Conservation (phyloP, 1,284 basidiomycete species). For the Coniferiporia weirii region DNA sequence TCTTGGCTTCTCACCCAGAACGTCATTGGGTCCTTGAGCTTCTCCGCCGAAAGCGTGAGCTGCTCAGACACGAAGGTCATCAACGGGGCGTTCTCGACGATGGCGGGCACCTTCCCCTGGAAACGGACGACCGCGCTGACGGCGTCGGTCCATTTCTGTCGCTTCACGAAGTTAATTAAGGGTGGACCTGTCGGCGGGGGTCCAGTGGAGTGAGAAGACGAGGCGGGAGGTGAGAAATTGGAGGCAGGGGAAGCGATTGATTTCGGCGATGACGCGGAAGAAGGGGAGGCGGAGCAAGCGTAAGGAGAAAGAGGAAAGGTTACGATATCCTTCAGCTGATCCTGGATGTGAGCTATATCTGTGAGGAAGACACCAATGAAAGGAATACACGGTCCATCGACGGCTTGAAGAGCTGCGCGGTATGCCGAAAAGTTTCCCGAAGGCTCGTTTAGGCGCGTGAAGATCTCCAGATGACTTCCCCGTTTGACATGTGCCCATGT, state of each 20-base stretch:
- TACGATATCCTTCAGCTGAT: slow-evolving; percentile 42
- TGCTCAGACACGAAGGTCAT: slow-evolving; percentile 43
- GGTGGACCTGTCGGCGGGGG: slow-evolving; percentile 20
- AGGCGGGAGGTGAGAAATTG: slow-evolving; percentile 4
- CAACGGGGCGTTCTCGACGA: slow-evolving; percentile 43
- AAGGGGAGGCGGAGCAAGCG: neutral
- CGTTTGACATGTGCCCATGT: slow-evolving; percentile 65
- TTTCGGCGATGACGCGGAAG: neutral
- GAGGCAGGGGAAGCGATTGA: neutral
- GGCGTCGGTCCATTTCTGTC: slow-evolving; percentile 52
- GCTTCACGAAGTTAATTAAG: slow-evolving; percentile 49
- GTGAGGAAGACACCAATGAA: slow-evolving; percentile 60
- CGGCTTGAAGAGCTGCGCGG: slow-evolving; percentile 42
- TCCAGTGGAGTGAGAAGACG: slow-evolving; percentile 19
- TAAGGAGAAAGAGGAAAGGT: slow-evolving; percentile 17
- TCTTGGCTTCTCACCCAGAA: slow-evolving; percentile 57
- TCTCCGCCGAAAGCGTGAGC: slow-evolving; percentile 35
- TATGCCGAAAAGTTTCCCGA: slow-evolving; percentile 54
- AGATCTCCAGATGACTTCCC: slow-evolving; percentile 43
- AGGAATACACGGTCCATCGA: slow-evolving; percentile 60
- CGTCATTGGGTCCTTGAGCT: slow-evolving; percentile 39
- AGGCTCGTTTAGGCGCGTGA: slow-evolving; percentile 53
- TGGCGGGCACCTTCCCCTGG: slow-evolving; percentile 48
- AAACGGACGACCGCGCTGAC: slow-evolving; percentile 52
- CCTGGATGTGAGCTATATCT: slow-evolving; percentile 52